phyloP scores from a whole-genome alignment of 352 stramenopile genomes.

The Phytophthora ohioensis region DNA sequence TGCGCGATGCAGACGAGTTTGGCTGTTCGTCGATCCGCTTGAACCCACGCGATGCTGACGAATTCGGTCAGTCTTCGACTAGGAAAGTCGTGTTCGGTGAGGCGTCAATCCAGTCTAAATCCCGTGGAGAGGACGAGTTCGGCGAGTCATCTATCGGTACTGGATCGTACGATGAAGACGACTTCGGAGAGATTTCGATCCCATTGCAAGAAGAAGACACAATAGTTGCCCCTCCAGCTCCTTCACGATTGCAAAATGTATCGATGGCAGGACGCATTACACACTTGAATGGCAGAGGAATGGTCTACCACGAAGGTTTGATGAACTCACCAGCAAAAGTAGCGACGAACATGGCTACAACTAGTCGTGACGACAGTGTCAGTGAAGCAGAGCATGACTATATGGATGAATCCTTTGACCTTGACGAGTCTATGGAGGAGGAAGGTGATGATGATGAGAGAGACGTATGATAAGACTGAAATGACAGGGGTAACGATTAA shows the following conservation, averaged over 20 bases:
- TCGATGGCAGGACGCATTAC: background rate
- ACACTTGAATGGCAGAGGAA: background rate
- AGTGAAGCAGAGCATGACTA: constrained; percentile 61
- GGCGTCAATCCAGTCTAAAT: background rate
- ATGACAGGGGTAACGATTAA: constrained; percentile 4
- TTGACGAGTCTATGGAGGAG: constrained; percentile 78
- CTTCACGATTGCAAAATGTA: background rate
- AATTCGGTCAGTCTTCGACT: background rate
- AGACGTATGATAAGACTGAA: constrained; percentile 19
- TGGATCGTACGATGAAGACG: constrained; percentile 7
- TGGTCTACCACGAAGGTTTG: constrained; percentile 5
- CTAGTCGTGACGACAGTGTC: constrained; percentile 18
- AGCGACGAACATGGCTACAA: constrained; percentile 5
- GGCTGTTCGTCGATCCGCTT: background rate
- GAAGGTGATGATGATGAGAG: constrained; percentile 45
- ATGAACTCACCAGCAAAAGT: constrained; percentile 13
- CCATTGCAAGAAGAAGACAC: constrained; percentile 19
- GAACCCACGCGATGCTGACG: background rate
- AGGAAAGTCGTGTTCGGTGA: background rate
- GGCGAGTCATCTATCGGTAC: background rate
- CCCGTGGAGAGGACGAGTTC: constrained; percentile 4
- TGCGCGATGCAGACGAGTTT: constrained; percentile 8
- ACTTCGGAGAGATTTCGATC: constrained; percentile 29
- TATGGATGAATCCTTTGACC: constrained; percentile 77
- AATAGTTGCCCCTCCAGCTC: background rate